Evolutionary conservation across 2,329 filamentous ascomycete species (phyloP).

Genomic region (Triangularia setosa): DNA sequence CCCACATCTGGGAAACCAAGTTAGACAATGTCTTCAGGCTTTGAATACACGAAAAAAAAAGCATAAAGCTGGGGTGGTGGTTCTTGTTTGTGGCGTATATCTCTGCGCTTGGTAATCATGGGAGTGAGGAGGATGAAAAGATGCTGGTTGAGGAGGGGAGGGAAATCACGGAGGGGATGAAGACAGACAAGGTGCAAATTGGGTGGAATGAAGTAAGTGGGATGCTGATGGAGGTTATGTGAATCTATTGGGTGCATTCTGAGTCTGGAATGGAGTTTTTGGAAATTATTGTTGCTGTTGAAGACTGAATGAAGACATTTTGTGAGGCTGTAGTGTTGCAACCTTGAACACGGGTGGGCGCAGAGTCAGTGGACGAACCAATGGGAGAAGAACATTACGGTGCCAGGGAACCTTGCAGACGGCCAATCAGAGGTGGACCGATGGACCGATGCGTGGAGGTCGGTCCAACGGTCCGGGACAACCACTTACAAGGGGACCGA

Average conservation of each 20-base stretch:
- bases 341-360: no score
- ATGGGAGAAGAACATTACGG: no score
- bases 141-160: background rate
- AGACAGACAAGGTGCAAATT: background rate
- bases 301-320: background rate
- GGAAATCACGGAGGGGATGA: background rate
- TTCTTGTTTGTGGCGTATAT: constrained; percentile 12
- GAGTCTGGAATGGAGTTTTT: constrained; percentile 5
- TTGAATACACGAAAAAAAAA: background rate
- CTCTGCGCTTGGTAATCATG: background rate
- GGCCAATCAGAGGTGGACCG: no score
- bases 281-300: background rate
- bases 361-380: no score
- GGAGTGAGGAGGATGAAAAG: background rate
- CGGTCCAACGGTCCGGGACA: no score
- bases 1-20: background rate
- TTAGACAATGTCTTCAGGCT: background rate
- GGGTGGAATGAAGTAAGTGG: constrained; percentile 8
- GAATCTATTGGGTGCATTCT: constrained; percentile 14
- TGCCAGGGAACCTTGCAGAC: no score
- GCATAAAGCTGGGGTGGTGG: constrained; percentile 11
- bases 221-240: constrained; percentile 12
- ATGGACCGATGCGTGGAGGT: no score
- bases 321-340: background rate
- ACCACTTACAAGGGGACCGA: no score